Percentiles rank a stretch among this genome's conserved stretches.
Conservation (phyloP, 225 moss, liverwort and hornwort species). For the Marchantia paleacea region DNA sequence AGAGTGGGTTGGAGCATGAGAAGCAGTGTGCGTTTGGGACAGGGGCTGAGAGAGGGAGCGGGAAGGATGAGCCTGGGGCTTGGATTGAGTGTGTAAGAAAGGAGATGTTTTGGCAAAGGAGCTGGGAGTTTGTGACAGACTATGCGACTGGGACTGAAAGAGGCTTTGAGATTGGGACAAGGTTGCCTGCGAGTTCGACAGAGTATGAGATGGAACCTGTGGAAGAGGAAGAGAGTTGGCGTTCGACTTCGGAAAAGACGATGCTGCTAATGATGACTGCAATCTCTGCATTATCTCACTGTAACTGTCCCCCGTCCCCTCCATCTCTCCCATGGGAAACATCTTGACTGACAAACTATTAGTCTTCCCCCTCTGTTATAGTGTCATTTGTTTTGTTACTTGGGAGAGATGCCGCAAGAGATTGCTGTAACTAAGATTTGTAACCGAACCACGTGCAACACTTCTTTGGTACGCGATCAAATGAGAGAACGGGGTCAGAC, state of each 20-base stretch:
- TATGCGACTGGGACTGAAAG: slow-evolving; percentile 29
- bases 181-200: slow-evolving; percentile 24
- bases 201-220: slow-evolving; percentile 8
- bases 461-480: not conserved
- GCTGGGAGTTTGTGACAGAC: slow-evolving; percentile 21
- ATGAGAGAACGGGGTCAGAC: not conserved
- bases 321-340: slow-evolving; percentile 26
- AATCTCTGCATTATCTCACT: slow-evolving; percentile 33
- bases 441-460: too few species aligned
- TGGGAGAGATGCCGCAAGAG: not conserved
- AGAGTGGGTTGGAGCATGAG: slow-evolving; percentile 20
- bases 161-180: slow-evolving; percentile 26
- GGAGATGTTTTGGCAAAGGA: slow-evolving; percentile 23
- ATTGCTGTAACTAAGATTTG: not conserved
- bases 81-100: slow-evolving; percentile 18
- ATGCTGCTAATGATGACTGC: slow-evolving; percentile 32
- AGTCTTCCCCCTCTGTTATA: slow-evolving; percentile 9
- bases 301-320: slow-evolving; percentile 28
- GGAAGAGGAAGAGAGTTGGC: slow-evolving; percentile 9
- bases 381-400: slow-evolving; percentile 8
- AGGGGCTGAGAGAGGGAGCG: slow-evolving; percentile 12
- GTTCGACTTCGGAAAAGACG: slow-evolving; percentile 28
- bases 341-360: not conserved
- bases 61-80: slow-evolving; percentile 19
- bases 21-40: slow-evolving; percentile 9